Evolutionary conservation across 345 rosid species (phyloP).

Genomic region (Rhodamnia argentea): DNA sequence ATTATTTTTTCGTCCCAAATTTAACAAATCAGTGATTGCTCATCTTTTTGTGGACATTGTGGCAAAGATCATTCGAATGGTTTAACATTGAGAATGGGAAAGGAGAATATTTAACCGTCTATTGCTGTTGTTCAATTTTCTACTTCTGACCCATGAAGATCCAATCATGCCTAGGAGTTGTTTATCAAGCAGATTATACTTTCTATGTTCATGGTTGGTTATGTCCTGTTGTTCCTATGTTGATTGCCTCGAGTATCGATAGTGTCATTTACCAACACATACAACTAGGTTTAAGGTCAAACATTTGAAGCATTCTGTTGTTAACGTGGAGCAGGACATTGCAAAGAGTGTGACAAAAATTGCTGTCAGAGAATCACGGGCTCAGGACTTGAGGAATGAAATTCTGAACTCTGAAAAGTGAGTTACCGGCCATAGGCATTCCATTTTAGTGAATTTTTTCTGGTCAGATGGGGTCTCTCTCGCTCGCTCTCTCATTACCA

Average conservation of each 20-base stretch:
- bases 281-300: background rate
- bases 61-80: background rate
- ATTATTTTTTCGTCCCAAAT: background rate
- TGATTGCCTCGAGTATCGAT: background rate
- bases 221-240: background rate
- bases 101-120: background rate
- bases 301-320: background rate
- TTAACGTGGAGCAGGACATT: slow-evolving; percentile 45
- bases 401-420: slow-evolving; percentile 88
- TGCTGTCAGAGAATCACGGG: slow-evolving; percentile 79
- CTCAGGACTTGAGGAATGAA: slow-evolving; percentile 86
- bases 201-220: background rate
- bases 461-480: background rate
- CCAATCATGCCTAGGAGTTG: background rate
- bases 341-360: slow-evolving; percentile 87
- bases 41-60: background rate
- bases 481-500: background rate
- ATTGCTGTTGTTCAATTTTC: background rate
- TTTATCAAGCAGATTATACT: background rate
- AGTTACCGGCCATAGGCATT: slow-evolving; percentile 13
- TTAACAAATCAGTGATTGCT: background rate
- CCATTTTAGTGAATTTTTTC: background rate
- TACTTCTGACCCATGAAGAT: background rate
- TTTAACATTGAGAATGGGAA: background rate
- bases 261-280: background rate